Conservation (phyloP, 805 yeast genomes). For the Candida pseudoglaebosa region DNA sequence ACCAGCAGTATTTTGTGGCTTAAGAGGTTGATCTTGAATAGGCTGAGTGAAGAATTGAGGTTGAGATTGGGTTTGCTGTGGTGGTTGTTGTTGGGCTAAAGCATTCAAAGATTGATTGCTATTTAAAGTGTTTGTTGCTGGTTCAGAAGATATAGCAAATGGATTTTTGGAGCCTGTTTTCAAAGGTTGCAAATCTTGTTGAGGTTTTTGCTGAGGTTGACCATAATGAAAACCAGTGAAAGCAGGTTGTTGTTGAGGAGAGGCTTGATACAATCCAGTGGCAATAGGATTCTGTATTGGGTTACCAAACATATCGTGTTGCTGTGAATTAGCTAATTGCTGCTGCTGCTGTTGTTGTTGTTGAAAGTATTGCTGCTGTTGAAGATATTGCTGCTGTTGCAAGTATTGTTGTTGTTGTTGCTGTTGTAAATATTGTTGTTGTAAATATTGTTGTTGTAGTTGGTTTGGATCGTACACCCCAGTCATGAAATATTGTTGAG, state of each 20-base stretch:
- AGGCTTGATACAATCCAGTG: constrained; percentile 49
- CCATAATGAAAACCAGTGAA: constrained; percentile 27
- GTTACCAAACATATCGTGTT: constrained; percentile 63
- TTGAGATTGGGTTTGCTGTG: constrained; percentile 29
- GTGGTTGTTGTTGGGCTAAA: constrained; percentile 19
- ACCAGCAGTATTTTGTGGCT: constrained; percentile 26
- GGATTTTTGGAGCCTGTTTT: constrained; percentile 78
- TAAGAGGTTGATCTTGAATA: constrained; percentile 13
- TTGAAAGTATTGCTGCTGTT: constrained; percentile 15
- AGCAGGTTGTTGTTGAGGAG: constrained; percentile 31
- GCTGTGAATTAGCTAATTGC: constrained; percentile 17
- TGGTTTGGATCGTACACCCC: constrained; percentile 18
- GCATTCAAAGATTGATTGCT: constrained; percentile 23
- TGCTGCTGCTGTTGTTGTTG: constrained; percentile 12
- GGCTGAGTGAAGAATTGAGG: constrained; percentile 25
- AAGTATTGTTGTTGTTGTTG: constrained; percentile 25
- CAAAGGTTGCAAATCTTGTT: constrained; percentile 46
- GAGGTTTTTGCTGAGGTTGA: constrained; percentile 26
- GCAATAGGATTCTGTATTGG: constrained; percentile 53
- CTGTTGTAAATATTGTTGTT: constrained; percentile 18
- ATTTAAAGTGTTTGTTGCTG: constrained; percentile 14
- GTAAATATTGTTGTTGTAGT: constrained; percentile 12
- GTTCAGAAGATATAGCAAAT: constrained; percentile 45
- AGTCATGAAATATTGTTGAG: constrained; percentile 20
- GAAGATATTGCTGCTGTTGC: constrained; percentile 13